Conservation (phyloP, 805 yeast genomes). For the Schwanniomyces occidentalis region DNA sequence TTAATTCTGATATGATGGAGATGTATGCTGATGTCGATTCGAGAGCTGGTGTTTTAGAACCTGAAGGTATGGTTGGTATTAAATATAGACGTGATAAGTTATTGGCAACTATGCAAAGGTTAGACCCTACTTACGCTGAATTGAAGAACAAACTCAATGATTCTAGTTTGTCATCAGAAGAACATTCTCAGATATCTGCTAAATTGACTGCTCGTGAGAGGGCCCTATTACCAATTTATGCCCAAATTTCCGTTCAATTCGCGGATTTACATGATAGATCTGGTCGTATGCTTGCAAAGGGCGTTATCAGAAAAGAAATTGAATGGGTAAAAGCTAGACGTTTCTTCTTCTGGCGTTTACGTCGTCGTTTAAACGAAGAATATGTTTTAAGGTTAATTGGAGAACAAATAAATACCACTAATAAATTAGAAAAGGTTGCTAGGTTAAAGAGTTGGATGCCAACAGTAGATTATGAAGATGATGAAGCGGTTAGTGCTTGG, state of each 20-base stretch:
- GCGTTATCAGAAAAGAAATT: conserved; percentile 79
- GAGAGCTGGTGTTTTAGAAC: conserved; percentile 97
- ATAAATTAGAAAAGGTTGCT: conserved; percentile 80
- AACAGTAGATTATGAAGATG: conserved; percentile 67
- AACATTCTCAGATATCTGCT: conserved; percentile 62
- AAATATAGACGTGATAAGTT: conserved; percentile 94
- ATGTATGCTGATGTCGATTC: conserved; percentile 97
- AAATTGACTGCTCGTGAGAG: conserved; percentile 78
- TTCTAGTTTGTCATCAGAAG: conserved; percentile 56
- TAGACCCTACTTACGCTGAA: conserved; percentile 73
- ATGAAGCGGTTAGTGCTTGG: conserved; percentile 79
- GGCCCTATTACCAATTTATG: conserved; percentile 79
- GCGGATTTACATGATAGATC: conserved; percentile 98
- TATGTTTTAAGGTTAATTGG: conserved; percentile 75
- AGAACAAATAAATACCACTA: conserved; percentile 53
- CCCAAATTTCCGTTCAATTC: conserved; percentile 90
- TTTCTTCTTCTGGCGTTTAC: conserved; percentile 97
- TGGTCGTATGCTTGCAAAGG: conserved; percentile 96
- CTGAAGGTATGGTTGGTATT: conserved; percentile 99
- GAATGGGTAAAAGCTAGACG: conserved; percentile 89
- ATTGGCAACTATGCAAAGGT: conserved; percentile 85
- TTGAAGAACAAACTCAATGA: conserved; percentile 62
- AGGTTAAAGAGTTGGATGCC: conserved; percentile 89
- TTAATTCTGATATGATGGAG: conserved; percentile 96
- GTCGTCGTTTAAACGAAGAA: conserved; percentile 93